These are phyloP conservation scores for Annona squamosa DNA, from an alignment of 164 flowering plant species.

Conservation along the genomic window DNA sequence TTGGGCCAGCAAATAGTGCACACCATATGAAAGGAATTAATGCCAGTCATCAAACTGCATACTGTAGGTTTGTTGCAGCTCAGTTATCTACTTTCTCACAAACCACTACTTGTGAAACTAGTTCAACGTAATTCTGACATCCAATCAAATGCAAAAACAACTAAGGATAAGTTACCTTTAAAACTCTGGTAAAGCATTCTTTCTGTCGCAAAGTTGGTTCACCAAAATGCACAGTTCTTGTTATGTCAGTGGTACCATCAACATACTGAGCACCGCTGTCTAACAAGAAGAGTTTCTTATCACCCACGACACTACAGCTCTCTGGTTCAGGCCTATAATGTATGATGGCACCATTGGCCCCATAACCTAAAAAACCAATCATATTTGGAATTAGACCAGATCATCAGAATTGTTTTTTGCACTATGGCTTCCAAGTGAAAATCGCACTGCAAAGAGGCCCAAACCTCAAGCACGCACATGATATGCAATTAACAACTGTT, in stretches of 20 bases:
- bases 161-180: constrained; percentile 45
- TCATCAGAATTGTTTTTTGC: neutral
- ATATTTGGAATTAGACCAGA: neutral
- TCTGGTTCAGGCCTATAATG: constrained; percentile 88
- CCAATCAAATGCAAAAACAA: no score
- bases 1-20: neutral
- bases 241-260: constrained; percentile 97
- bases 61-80: neutral
- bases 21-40: neutral
- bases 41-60: neutral
- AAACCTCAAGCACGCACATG: neutral
- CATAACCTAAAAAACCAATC: constrained; percentile 48
- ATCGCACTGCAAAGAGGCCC: neutral
- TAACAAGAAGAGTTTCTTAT: constrained; percentile 62
- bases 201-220: constrained; percentile 72
- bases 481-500: neutral
- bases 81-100: no score
- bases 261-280: constrained; percentile 94
- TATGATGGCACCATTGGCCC: constrained; percentile 96
- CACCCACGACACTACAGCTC: constrained; percentile 63
- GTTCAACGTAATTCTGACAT: no score
- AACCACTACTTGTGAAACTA: no score
- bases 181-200: constrained; percentile 91
- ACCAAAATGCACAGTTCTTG: constrained; percentile 93
- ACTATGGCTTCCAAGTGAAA: neutral